Conservation (phyloP, 2,329 filamentous ascomycete genomes). For the Neoarthrinium moseri region DNA sequence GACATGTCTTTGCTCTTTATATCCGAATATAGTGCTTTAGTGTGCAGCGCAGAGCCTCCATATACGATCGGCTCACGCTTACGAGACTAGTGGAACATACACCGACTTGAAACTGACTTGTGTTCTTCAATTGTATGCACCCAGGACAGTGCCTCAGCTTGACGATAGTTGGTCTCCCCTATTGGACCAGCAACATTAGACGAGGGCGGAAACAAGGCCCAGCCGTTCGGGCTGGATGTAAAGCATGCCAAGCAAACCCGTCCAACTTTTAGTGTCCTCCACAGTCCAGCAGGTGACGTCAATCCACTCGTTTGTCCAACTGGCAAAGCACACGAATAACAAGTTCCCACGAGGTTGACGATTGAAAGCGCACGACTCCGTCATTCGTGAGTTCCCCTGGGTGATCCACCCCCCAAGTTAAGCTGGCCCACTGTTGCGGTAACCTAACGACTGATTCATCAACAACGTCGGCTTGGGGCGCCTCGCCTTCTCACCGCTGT, state of each 20-base stretch:
- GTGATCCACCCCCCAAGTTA: not conserved
- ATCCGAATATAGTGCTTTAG: too few relatives aligned
- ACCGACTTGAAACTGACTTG: too few relatives aligned
- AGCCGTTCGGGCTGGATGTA: not conserved
- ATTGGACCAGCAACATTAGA: too few relatives aligned
- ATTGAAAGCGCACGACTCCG: not conserved
- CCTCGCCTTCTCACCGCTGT: not conserved
- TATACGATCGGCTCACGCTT: too few relatives aligned
- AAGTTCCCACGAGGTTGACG: conserved; percentile 1
- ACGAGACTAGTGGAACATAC: not conserved
- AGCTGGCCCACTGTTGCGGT: not conserved
- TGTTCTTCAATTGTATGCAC: too few relatives aligned
- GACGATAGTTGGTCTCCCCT: too few relatives aligned
- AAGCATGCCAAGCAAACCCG: conserved; percentile 6
- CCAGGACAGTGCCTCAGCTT: too few relatives aligned
- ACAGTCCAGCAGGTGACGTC: conserved; percentile 9
- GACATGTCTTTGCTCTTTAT: too few relatives aligned
- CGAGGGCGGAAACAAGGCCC: too few relatives aligned
- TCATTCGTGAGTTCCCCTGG: not conserved
- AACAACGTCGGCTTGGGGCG: too few relatives aligned
- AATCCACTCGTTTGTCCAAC: conserved; percentile 2
- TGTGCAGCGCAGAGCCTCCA: too few relatives aligned
- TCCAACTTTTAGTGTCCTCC: conserved; percentile 6
- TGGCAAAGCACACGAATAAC: conserved; percentile 6
- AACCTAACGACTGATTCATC: not conserved